Evolutionary conservation across 1,284 basidiomycete genomes (phyloP), one percentile per base, ranked within the genome.

Genomic region (Rhodotorula sp.): DNA sequence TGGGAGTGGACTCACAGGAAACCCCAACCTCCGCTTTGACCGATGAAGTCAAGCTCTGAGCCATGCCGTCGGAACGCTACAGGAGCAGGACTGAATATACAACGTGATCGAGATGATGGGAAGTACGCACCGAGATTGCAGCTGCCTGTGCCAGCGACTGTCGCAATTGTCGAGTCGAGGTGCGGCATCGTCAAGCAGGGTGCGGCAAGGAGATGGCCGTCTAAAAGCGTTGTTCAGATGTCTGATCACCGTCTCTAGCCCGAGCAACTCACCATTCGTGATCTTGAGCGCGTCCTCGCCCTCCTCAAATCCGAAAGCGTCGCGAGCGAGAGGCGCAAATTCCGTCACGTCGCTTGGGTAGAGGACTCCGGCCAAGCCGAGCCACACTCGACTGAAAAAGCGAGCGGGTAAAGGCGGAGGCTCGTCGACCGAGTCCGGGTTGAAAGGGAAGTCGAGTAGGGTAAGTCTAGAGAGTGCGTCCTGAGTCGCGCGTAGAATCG

Each of bases 101-200:
- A 27, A 44, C 44, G 91, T 79, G 58, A 46, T 19, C 70, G 54
- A 55, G 68, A 19, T 62, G 72, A 36, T 65, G 58, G 13, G 32
- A 64, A 20, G 15, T 11, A 34, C 59, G 11, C 15, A 68, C 71
- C 66, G 19, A 70, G 59, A 8, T 29, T 51, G 22, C 52, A 36
- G 6, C 49, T 53, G 20, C 60, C 60, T 4, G 60, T 61, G 24
- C 60, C 73, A 0, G 73, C 73, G 30, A 72, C 64, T 22, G 70
- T 58, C 1, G 64, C 73, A 0, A 74, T 39, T 0, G 71, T 57
- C 3, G 71, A 64, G 47, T 70, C 68, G 47, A 73, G 39, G 3
- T 66, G 20, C 2, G 63, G 49, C 1, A 70, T 4, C 0, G 48
- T 13, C 6, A 67, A 30, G 15, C 61, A 63, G 7, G 60, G 51